Evolutionary conservation across 2,329 filamentous ascomycete species (phyloP), one percentile per base, ranked within the genome.

Genomic region (Fusarium coffeatum): DNA sequence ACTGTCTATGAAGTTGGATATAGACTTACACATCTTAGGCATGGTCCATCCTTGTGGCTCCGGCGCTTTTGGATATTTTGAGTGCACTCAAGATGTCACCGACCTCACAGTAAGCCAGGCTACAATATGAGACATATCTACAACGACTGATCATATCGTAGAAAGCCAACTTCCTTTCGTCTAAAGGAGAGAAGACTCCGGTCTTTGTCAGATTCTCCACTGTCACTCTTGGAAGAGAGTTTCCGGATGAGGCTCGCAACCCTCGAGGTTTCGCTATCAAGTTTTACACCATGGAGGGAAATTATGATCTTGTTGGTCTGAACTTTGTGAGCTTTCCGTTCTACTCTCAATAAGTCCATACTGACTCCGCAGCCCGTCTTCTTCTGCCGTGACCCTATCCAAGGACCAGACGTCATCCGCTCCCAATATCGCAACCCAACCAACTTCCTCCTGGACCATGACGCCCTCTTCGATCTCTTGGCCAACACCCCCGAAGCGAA

Each of bases 381-480:
- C 47, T 63, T 63, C 13, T 63, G 59, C 8, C 59, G 57, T 20
- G 57, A 55, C 22, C 59, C 57, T 6, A 63, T 63, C 1, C 59
- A 62, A 15, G 42, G 47, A 43, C 57, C 57, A 16, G 59, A 62
- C 18, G 59, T 55, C 42, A 48, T 63, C 5, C 59, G 59, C 16
- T 62, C 57, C 5, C 56, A 63, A 12, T 27, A n/a, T 27, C 23
- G 56, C 16, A 62, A 62, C 27, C 59, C 47, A 12, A 15, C 15
- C 7, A 62, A 63, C 41, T 62, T 62, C 22, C 27, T 63, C 8
- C 34, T 61, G 6, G 58, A 62, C 27, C 59, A 62, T 3, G 59
- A 62, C 3, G 46, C 46, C 22, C 41, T 60, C 18, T 62, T 62
- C 3, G 40, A 60, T 13, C 32, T 62, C 8, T 47, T 55, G 5